Percentiles rank a stretch among this genome's conserved stretches.
Conservation (phyloP, 352 stramenopile species). For the Pythium volutum region DNA sequence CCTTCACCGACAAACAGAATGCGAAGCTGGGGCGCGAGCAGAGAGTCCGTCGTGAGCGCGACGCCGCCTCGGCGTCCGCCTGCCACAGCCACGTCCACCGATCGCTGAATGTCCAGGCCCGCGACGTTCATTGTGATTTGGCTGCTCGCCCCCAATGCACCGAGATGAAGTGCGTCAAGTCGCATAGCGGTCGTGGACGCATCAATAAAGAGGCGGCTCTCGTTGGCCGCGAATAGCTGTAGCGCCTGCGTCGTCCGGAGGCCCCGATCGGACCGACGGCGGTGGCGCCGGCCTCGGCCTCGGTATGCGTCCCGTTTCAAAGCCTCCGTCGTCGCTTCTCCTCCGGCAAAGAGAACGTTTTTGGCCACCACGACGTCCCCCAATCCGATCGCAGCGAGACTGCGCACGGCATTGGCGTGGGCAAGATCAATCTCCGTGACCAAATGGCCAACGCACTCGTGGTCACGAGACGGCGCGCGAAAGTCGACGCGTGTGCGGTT, state of each 20-base stretch:
- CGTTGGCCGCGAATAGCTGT: background rate
- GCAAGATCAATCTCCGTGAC: constrained; percentile 14
- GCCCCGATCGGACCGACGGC: background rate
- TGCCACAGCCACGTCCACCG: background rate
- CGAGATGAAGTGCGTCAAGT: constrained; percentile 2
- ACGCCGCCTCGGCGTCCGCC: background rate
- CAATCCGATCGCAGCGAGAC: constrained; percentile 10
- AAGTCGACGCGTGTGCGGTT: constrained; percentile 6
- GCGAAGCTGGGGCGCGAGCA: constrained; percentile 8
- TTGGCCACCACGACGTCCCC: constrained; percentile 15
- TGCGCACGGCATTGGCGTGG: background rate
- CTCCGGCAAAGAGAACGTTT: background rate
- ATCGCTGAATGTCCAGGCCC: background rate
- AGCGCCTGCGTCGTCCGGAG: background rate
- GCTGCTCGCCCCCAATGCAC: background rate
- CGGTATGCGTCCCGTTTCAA: background rate
- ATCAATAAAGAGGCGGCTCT: constrained; percentile 10
- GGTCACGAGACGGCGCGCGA: background rate
- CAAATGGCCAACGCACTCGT: background rate
- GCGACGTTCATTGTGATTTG: background rate
- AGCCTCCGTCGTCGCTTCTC: background rate
- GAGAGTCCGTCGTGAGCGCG: background rate
- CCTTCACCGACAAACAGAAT: background rate
- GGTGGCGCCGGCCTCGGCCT: background rate
- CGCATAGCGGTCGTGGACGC: background rate